phyloP scores from a whole-genome alignment of 345 rosid species.

The Eucalyptus pumila region DNA sequence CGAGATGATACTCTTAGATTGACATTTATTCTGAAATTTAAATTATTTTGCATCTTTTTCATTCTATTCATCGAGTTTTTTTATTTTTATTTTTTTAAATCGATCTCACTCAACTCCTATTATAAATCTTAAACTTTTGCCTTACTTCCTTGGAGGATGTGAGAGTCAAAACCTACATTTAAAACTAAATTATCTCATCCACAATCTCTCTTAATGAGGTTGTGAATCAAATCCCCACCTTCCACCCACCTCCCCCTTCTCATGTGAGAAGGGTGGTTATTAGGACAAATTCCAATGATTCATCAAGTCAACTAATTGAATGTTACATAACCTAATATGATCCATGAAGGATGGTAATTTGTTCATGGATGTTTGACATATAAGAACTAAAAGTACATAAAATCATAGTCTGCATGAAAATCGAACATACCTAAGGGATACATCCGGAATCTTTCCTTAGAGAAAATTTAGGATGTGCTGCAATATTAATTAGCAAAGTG shows the following conservation, averaged over 20 bases:
- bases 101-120: too few species aligned
- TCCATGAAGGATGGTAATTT: neutral
- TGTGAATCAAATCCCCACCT: too few species aligned
- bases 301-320: neutral
- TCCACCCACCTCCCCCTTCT: too few species aligned
- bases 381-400: neutral
- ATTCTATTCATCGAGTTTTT: neutral
- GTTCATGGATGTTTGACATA: neutral
- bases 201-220: too few species aligned
- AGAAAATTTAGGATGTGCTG: neutral
- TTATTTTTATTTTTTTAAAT: too few species aligned
- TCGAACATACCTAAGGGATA: neutral
- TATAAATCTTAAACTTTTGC: too few species aligned
- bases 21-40: neutral
- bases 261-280: too few species aligned
- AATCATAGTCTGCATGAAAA: neutral
- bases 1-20: too few species aligned
- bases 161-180: rapidly evolving
- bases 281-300: rapidly evolving
- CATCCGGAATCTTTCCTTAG: neutral
- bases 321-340: neutral
- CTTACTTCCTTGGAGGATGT: rapidly evolving
- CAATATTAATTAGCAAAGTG: neutral
- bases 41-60: neutral
- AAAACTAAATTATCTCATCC: too few species aligned